Evolutionary conservation across 2,329 filamentous ascomycete species (phyloP), one percentile per base, ranked within the genome.

Genomic region (Ophiocordyceps camponoti-saundersi): DNA sequence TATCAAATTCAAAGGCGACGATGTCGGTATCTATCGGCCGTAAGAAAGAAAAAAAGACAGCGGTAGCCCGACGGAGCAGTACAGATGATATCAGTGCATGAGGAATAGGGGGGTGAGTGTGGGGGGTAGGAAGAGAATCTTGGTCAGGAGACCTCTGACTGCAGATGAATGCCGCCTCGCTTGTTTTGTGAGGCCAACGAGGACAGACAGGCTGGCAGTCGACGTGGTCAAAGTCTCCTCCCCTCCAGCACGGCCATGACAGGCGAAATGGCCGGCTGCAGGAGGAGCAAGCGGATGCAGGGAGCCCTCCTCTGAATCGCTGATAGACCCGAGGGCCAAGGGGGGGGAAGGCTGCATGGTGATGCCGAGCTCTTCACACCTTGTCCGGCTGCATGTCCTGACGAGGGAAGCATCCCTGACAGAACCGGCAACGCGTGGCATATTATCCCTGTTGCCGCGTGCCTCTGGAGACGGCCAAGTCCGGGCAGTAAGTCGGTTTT

Each of bases 381-480:
- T 39, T 16, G 36, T n/a, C 36, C 18, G 36, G n/a, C 36, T 20
- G 36, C 29, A 42, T 42, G 26, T 26, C 20, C 29, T 29, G 39
- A 32, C 29, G 45, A 42, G n/a, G n/a, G 7, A 20, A 34, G 39
- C 18, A 23, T 11, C 29, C 22, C 15, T 34, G 30, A 18, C 23
- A 23, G 22, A 2, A n/a, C 46, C 29, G 20, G 36, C 6, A 16
- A 42, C 41, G 21, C 18, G 32, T 18, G 36, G 36, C 13, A 47
- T 42, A 6, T 6, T n/a, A n/a, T 10, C 42, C 43, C 30, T 45
- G 46, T 34, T 44, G 26, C 46, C 42, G 46, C 46, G 42, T 47
- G 42, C 23, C 23, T 44, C 36, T 8, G 4, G 23, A 5, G 36
- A 18, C n/a, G 36, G 36, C 36, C n/a, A 40, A 40, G 36, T 40